phyloP scores from a whole-genome alignment of 2,329 filamentous ascomycete species.

The Penicillium sp. region DNA sequence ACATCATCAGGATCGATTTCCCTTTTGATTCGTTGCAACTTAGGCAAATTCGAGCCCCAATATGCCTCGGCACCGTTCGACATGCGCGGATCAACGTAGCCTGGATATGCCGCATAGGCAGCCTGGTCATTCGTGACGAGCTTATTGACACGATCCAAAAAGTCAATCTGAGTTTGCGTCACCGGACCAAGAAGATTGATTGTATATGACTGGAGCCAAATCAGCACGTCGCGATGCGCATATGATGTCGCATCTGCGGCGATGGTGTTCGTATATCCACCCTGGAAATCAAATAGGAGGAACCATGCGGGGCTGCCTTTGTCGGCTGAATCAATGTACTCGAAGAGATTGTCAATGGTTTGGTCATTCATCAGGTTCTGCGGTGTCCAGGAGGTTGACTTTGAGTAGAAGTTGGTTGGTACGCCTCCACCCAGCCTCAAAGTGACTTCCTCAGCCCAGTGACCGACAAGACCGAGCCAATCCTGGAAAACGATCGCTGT shows the following conservation, averaged over 20 bases:
- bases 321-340: conserved; percentile 1
- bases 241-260: neutral
- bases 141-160: conserved; percentile 2
- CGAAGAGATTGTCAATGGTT: conserved; percentile 1
- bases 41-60: too few relatives aligned
- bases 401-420: too few relatives aligned
- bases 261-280: conserved; percentile 1
- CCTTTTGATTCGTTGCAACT: too few relatives aligned
- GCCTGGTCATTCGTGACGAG: conserved; percentile 1
- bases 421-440: too few relatives aligned
- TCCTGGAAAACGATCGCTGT: too few relatives aligned
- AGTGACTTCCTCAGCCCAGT: too few relatives aligned
- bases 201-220: conserved; percentile 3
- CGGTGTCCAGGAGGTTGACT: too few relatives aligned
- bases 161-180: conserved; percentile 4
- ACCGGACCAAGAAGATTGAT: conserved; percentile 1
- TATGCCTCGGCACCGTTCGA: too few relatives aligned
- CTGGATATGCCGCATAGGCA: too few relatives aligned
- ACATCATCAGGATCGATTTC: too few relatives aligned
- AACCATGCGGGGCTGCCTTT: conserved; percentile 4
- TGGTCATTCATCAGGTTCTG: neutral
- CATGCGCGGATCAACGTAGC: too few relatives aligned
- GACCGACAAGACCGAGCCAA: too few relatives aligned
- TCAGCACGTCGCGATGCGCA: conserved; percentile 3
- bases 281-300: conserved; percentile 5